Evolutionary conservation across 2,329 filamentous ascomycete species (phyloP).

Genomic region (Emericellopsis cladophorae): DNA sequence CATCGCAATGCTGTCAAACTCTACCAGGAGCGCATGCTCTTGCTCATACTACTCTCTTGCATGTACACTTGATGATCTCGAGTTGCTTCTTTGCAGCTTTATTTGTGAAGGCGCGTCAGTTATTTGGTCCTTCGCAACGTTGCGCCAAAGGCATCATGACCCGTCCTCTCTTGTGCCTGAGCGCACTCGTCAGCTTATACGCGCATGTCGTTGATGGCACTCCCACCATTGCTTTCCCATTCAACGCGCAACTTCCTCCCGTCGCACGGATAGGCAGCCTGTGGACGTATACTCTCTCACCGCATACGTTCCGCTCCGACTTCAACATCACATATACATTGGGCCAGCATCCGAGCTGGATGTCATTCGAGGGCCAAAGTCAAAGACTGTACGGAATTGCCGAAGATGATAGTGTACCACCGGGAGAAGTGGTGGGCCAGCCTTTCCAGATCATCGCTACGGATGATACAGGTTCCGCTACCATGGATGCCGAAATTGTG

Average conservation of each 20-base stretch:
- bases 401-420: conserved; percentile 29
- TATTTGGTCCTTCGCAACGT: conserved; percentile 4
- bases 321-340: conserved; percentile 57
- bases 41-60: conserved; percentile 5
- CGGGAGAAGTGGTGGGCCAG: conserved; percentile 41
- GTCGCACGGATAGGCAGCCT: conserved; percentile 56
- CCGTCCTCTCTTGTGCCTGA: too few species aligned
- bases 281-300: conserved; percentile 61
- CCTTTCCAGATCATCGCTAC: conserved; percentile 57
- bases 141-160: conserved; percentile 13
- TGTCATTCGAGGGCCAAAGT: conserved; percentile 53
- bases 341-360: conserved; percentile 55
- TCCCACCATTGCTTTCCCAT: conserved; percentile 48
- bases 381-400: conserved; percentile 64
- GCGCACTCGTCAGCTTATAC: neutral
- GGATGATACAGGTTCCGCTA: conserved; percentile 49
- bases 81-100: conserved; percentile 4
- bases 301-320: conserved; percentile 58
- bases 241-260: conserved; percentile 76
- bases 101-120: neutral
- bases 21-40: conserved; percentile 3
- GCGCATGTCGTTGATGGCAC: conserved; percentile 13
- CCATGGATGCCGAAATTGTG: conserved; percentile 57
- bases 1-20: conserved; percentile 13
- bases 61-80: conserved; percentile 4